Conservation (phyloP, 352 stramenopile species). For the Phytophthora tubulina region DNA sequence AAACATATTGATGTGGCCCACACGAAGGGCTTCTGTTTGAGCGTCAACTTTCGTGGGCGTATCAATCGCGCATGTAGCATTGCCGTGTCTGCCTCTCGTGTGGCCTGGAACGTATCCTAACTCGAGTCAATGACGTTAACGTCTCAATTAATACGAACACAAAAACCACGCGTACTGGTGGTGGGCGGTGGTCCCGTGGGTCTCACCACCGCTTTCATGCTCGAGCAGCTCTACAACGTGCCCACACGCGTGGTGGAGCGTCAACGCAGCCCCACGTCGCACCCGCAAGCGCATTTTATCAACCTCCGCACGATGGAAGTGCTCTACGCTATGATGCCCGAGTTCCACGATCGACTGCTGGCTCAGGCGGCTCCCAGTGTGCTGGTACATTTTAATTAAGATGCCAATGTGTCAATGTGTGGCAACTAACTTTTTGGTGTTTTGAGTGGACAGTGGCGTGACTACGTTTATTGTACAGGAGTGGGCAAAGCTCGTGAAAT, state of each 20-base stretch:
- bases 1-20: conserved; percentile 6
- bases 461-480: conserved; percentile 88
- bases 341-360: conserved; percentile 78
- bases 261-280: conserved; percentile 73
- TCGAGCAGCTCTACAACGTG: conserved; percentile 78
- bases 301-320: conserved; percentile 96
- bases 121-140: conserved; percentile 20
- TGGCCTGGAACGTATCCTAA: neutral
- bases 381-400: conserved; percentile 43
- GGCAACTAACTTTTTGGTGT: conserved; percentile 10
- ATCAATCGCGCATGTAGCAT: conserved; percentile 31
- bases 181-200: conserved; percentile 81
- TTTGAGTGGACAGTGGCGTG: conserved; percentile 66
- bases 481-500: conserved; percentile 74
- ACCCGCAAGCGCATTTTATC: conserved; percentile 96
- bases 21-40: conserved; percentile 24
- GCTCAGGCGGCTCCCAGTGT: conserved; percentile 66
- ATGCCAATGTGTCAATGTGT: neutral
- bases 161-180: conserved; percentile 68
- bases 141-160: conserved; percentile 20
- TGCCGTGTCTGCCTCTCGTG: conserved; percentile 25
- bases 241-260: conserved; percentile 82
- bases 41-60: conserved; percentile 17
- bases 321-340: conserved; percentile 76
- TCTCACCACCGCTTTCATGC: conserved; percentile 69